These are phyloP conservation scores for Funneliformis caledonium DNA, from an alignment of 371 early-diverging fungal species.

Conservation along the genomic window DNA sequence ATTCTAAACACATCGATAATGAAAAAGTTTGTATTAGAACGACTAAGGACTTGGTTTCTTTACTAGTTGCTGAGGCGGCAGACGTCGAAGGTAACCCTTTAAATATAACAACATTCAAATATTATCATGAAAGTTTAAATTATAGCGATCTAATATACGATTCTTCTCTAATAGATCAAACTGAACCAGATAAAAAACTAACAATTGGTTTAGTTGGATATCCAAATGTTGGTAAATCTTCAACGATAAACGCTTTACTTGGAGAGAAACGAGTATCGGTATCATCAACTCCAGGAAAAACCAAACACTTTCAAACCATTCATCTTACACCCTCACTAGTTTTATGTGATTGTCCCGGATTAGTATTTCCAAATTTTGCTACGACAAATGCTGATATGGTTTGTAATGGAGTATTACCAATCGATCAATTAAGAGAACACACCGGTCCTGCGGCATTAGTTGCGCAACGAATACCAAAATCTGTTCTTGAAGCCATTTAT, in stretches of 20 bases:
- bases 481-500: conserved; percentile 88
- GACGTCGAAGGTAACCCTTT: background rate
- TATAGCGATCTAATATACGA: background rate
- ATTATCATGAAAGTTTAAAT: background rate
- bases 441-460: conserved; percentile 88
- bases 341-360: conserved; percentile 99
- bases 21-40: background rate
- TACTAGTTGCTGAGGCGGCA: background rate
- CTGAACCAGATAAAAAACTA: conserved; percentile 52
- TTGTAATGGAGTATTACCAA: conserved; percentile 97
- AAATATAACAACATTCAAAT: background rate
- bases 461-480: conserved; percentile 86
- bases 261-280: conserved; percentile 97
- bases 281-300: conserved; percentile 99
- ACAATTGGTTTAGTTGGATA: conserved; percentile 99
- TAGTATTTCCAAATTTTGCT: conserved; percentile 99
- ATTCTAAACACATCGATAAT: background rate
- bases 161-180: conserved; percentile 44
- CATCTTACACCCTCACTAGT: conserved; percentile 81
- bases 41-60: conserved; percentile 6
- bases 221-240: conserved; percentile 99
- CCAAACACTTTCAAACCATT: conserved; percentile 98
- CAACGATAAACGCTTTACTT: conserved; percentile 97
- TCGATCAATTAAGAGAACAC: conserved; percentile 98
- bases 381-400: conserved; percentile 98